Evolutionary conservation across 148 eudicot genomes (phyloP), one percentile per base, ranked within the genome.

Genomic region (Hydrangea macrophylla): DNA sequence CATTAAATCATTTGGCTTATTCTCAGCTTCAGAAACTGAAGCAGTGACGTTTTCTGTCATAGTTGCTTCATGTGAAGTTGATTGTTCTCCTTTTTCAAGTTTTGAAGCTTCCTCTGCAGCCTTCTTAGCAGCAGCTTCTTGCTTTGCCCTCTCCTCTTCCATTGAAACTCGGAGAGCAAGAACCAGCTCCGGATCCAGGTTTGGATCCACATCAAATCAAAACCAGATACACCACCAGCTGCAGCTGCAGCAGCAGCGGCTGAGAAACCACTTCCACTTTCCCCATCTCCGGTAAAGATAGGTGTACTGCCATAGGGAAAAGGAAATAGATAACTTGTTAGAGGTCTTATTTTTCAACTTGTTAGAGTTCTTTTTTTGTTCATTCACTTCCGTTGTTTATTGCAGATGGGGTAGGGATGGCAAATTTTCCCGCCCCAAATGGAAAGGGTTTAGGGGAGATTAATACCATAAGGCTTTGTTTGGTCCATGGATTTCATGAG

Each of bases 131-230:
- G 99, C 93, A 42, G 89, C 97, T 76, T 91, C 99, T 76, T 91
- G 99, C 71, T 97, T 89, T 61, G 97, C 99, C 81, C 99, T 92
- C 83, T 91, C 99, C 78, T 95, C 99, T 75, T 95, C 99, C 99
- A 95, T 91, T 63, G 99, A 95, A 53, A 91, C 97, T 57, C 97
- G 81, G 50, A 95, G 96, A 59, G 99, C 99, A 80, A 91, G 93
- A 70, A 97, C 99, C 80, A 95, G 78, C 71, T 95, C 97, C 55
- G 99, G 97, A 75, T 95, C 99, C 74, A 95, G 75, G 79, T 95
- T 95, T 8, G 99, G 99, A 86, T 95, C 99, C 62, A 95, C 97
- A 33, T 93, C 99, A 76, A 91, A 39, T 95, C 99, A 85, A 66
- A 92, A 44, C 99, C 97, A 72, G 96, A 78, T 53, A 87, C 88